Evolutionary conservation across 2,329 filamentous ascomycete genomes (phyloP).

Genomic region (Zasmidium cellare): DNA sequence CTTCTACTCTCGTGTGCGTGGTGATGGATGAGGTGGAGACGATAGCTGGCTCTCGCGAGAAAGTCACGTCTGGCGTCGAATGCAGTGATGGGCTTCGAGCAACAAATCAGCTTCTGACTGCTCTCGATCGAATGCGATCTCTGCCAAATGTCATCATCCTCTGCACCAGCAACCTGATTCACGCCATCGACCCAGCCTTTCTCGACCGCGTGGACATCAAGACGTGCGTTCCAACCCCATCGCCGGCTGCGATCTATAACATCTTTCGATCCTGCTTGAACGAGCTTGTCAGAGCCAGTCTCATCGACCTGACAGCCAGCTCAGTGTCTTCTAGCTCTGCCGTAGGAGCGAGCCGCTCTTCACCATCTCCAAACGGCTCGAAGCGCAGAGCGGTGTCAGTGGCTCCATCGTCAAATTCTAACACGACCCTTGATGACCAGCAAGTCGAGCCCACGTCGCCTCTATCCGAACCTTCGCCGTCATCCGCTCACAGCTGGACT

Average conservation of each 20-base stretch:
- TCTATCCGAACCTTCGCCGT: neutral
- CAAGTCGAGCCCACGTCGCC: constrained; percentile 1
- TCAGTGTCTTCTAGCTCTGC: constrained; percentile 1
- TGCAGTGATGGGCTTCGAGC: constrained; percentile 49
- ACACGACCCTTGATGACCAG: neutral
- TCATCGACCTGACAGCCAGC: constrained; percentile 33
- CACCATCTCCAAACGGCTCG: neutral
- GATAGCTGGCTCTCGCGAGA: constrained; percentile 46
- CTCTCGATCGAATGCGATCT: constrained; percentile 46
- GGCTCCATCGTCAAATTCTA: neutral
- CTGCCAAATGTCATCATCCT: constrained; percentile 49
- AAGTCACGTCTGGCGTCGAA: constrained; percentile 42
- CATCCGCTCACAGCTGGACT: constrained; percentile 13
- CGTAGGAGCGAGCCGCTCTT: neutral
- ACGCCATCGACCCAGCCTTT: constrained; percentile 49
- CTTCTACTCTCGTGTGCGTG: constrained; percentile 44
- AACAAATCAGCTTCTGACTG: constrained; percentile 52
- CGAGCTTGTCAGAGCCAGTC: constrained; percentile 41
- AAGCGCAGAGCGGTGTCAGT: neutral
- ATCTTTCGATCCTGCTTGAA: constrained; percentile 52
- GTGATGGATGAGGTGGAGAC: constrained; percentile 55
- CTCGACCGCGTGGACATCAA: constrained; percentile 52
- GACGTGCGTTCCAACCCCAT: constrained; percentile 45
- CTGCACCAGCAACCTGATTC: constrained; percentile 52
- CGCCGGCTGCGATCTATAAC: constrained; percentile 44